Percentiles rank a stretch among this genome's conserved stretches.
Evolutionary conservation across 805 yeast species (phyloP).

Genomic region (Brettanomyces bruxellensis): DNA sequence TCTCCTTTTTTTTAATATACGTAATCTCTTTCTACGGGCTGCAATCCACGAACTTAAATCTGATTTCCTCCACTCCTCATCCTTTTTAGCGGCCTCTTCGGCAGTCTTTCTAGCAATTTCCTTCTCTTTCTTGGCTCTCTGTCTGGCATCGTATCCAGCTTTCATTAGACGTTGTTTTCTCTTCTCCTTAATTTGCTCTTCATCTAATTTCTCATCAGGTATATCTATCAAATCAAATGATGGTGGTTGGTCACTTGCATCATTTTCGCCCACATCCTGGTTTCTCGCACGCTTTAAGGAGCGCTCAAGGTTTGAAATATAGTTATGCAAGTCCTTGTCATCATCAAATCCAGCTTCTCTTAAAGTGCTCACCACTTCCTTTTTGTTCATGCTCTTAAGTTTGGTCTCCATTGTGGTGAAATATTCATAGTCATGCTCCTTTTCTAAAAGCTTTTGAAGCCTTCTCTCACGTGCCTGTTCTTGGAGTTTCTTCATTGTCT

Average conservation of each 20-base stretch:
- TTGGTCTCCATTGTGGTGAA: slow-evolving; percentile 50
- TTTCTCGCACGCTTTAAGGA: slow-evolving; percentile 60
- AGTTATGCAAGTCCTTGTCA: slow-evolving; percentile 60
- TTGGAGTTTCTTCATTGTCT: slow-evolving; percentile 81
- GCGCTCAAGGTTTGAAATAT: slow-evolving; percentile 54
- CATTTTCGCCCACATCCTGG: slow-evolving; percentile 54
- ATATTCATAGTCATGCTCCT: slow-evolving; percentile 72
- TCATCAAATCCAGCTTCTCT: slow-evolving; percentile 73
- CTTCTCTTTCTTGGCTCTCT: slow-evolving; percentile 73
- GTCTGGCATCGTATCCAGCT: slow-evolving; percentile 84
- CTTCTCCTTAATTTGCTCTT: slow-evolving; percentile 79
- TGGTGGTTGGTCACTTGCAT: slow-evolving; percentile 36
- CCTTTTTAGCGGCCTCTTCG: slow-evolving; percentile 55
- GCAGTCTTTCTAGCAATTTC: slow-evolving; percentile 50
- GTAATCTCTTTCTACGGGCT: slow-evolving; percentile 54
- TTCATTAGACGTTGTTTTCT: slow-evolving; percentile 74
- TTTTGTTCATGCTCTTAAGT: slow-evolving; percentile 40
- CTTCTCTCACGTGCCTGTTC: slow-evolving; percentile 87
- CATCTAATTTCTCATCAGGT: slow-evolving; percentile 76
- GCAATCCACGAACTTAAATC: slow-evolving; percentile 77
- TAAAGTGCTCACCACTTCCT: slow-evolving; percentile 44
- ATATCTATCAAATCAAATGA: slow-evolving; percentile 66
- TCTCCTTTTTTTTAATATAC: slow-evolving; percentile 45
- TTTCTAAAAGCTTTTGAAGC: slow-evolving; percentile 67
- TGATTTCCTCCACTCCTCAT: slow-evolving; percentile 65